Base-by-base conservation (phyloP, 1,139 yeast species). In the Scheffersomyces insectosa region DNA sequence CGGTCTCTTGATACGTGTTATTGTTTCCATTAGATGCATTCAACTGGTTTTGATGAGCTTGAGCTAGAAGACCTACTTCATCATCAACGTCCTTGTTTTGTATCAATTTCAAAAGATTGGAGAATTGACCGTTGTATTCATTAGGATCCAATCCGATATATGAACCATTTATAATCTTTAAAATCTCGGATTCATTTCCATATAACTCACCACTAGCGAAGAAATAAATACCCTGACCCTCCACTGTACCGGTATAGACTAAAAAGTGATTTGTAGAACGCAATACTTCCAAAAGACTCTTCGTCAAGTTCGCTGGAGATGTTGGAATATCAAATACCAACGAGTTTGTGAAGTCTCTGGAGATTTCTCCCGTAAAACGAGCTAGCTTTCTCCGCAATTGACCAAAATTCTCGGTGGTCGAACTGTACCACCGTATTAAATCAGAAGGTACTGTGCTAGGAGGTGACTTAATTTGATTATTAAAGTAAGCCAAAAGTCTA, bases 361-460 rank as follows among this genome's bases (percentile, higher is more conserved):
- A 79, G 20, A 90, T 69, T 39, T 82, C 81, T 38, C 82, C 79
- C 23, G 86, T 80, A 57, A 91, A 88, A 55, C 97, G 81, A 16
- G 88, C 80, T 44, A 91, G 74, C 57, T 89, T 88, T 58, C 99
- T 82, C 55, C 95, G 86, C 43, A 88, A 74, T 42, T 89, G 86
- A 32, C 97, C 91, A 50, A 88, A 83, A 51, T 86, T 88, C 54
- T 91, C 98, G 39, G 90, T 81, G 0, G 93, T 80, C 3, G 88
- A 79, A n/a, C 84, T 76, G 49, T 84, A 82, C 96, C 96, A 88
- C 42, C 89, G 75, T 20, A 82, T 81, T 39, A 90, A 72, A 47
- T 89, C 95, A 11, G 79, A 66, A 4, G 77, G 70, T 12, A 75
- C 73, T 3, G 54, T 55, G n/a, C 14, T 14, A 14, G 74, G 65